Conservation (phyloP, 345 rosid genomes). For the Odontarrhena argentea region DNA sequence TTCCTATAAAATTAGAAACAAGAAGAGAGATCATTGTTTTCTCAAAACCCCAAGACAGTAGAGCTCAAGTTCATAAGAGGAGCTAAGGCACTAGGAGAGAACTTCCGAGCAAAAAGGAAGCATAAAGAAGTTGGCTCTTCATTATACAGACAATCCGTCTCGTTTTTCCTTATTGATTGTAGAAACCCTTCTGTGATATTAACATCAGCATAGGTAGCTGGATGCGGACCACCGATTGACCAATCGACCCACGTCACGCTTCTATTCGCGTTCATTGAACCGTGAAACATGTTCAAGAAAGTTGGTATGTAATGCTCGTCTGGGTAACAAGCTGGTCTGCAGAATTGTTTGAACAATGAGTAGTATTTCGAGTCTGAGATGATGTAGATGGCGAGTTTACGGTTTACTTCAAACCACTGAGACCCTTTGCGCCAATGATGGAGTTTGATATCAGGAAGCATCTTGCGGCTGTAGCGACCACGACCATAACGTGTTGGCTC, state of each 20-base stretch:
- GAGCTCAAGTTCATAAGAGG: conserved; percentile 74
- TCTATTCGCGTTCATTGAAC: conserved; percentile 66
- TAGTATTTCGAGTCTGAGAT: conserved; percentile 74
- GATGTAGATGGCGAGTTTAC: conserved; percentile 60
- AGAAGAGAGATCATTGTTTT: conserved; percentile 14
- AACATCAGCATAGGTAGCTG: conserved; percentile 56
- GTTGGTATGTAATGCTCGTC: conserved; percentile 95
- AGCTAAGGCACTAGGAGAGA: conserved; percentile 68
- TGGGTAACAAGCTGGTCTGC: conserved; percentile 91
- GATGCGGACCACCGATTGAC: conserved; percentile 91
- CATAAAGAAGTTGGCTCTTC: conserved; percentile 64
- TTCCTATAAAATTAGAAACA: conserved; percentile 32
- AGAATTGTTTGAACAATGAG: conserved; percentile 63
- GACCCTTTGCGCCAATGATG: conserved; percentile 93
- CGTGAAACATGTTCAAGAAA: conserved; percentile 77
- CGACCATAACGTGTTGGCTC: conserved; percentile 89
- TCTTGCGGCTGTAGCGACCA: conserved; percentile 83
- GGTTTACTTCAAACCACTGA: conserved; percentile 91
- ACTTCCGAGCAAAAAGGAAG: conserved; percentile 90
- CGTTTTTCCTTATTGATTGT: conserved; percentile 62
- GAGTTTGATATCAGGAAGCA: conserved; percentile 80
- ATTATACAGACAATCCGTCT: conserved; percentile 66
- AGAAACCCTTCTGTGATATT: conserved; percentile 68
- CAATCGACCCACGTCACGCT: conserved; percentile 91
- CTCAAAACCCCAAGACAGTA: conserved; percentile 67